phyloP scores from a whole-genome alignment of 2,329 filamentous ascomycete species.

The Aspergillus chevalieri region DNA sequence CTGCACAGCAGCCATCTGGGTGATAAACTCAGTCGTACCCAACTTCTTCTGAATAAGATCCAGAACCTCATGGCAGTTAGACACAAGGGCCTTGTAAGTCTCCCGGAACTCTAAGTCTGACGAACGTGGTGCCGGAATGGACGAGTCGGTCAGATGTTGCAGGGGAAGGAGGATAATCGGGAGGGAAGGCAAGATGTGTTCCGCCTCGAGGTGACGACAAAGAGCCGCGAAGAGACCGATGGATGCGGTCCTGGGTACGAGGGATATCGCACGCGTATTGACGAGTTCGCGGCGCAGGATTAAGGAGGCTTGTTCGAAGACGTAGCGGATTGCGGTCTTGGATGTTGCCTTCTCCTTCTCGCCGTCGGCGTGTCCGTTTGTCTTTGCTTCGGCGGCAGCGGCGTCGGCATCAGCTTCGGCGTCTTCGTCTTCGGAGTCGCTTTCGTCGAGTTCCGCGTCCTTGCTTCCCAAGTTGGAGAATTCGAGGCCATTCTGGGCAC shows the following conservation, averaged over 20 bases:
- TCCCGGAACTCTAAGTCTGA: conserved; percentile 64
- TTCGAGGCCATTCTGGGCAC: conserved; percentile 51
- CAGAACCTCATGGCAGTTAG: conserved; percentile 69
- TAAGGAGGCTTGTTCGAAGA: conserved; percentile 71
- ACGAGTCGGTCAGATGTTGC: conserved; percentile 76
- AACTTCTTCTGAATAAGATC: conserved; percentile 78
- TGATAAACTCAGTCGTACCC: conserved; percentile 73
- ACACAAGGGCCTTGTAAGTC: conserved; percentile 64
- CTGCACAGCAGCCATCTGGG: conserved; percentile 64
- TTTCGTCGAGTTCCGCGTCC: conserved; percentile 33
- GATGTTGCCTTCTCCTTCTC: conserved; percentile 6
- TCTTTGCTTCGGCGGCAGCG: conserved; percentile 37
- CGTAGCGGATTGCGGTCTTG: conserved; percentile 59
- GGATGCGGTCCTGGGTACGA: conserved; percentile 68
- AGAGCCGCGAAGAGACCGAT: conserved; percentile 69
- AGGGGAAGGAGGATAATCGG: conserved; percentile 62
- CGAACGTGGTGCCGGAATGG: conserved; percentile 65
- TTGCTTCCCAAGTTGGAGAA: conserved; percentile 37
- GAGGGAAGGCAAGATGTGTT: conserved; percentile 57
- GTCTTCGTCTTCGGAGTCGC: conserved; percentile 39
- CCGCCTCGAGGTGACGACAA: conserved; percentile 53
- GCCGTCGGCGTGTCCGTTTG: conserved; percentile 17
- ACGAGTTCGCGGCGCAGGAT: conserved; percentile 71
- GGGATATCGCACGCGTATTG: conserved; percentile 54
- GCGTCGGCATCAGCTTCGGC: conserved; percentile 44